These are phyloP conservation scores for Cladorrhinum samala DNA, from an alignment of 495 filamentous ascomycete species.

Conservation along the genomic window DNA sequence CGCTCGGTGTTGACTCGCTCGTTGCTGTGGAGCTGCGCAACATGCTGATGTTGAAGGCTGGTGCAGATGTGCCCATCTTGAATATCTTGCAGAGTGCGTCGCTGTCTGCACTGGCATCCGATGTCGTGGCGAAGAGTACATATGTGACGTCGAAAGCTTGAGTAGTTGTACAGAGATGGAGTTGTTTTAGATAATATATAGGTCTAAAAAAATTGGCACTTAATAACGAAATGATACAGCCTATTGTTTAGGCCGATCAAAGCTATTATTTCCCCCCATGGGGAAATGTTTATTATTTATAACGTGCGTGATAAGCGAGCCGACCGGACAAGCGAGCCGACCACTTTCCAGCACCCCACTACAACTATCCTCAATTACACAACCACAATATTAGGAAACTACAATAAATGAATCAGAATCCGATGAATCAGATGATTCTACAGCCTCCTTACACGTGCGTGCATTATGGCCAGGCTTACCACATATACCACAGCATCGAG, in stretches of 20 bases:
- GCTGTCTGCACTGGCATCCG: constrained; percentile 20
- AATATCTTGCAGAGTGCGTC: constrained; percentile 36
- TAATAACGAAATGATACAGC: too few relatives aligned
- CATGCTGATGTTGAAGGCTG: constrained; percentile 31
- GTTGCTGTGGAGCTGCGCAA: constrained; percentile 44
- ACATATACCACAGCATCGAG: too few relatives aligned
- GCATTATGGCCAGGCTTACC: too few relatives aligned
- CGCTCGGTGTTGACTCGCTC: constrained; percentile 43
- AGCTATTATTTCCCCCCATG: too few relatives aligned
- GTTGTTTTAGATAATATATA: too few relatives aligned
- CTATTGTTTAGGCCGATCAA: too few relatives aligned
- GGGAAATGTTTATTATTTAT: too few relatives aligned
- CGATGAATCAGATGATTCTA: too few relatives aligned
- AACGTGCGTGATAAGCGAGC: neutral
- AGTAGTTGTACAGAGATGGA: too few relatives aligned
- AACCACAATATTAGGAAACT: constrained; percentile 9
- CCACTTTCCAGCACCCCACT: neutral
- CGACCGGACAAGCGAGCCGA: neutral
- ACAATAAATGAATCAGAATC: constrained; percentile 11
- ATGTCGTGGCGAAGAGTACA: constrained; percentile 18
- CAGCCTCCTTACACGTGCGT: too few relatives aligned
- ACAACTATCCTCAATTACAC: constrained; percentile 8
- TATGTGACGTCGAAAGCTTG: too few relatives aligned
- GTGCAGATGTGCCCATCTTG: constrained; percentile 35
- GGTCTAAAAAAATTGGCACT: too few relatives aligned